Conservation (phyloP, 1,284 basidiomycete genomes). For the Puccinia novopanici region DNA sequence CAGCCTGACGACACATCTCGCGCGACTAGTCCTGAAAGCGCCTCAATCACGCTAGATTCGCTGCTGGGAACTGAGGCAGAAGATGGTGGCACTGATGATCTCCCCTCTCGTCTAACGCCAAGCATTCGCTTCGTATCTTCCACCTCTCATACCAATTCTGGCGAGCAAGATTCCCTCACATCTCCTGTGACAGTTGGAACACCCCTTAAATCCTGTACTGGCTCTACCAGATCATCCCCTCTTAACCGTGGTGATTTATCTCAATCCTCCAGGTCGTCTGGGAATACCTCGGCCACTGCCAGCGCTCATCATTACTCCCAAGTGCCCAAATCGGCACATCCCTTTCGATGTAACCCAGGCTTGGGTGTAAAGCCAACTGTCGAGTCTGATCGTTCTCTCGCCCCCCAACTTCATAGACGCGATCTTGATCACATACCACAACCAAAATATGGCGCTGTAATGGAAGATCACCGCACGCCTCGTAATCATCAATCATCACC, state of each 20-base stretch:
- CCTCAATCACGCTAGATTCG: neutral
- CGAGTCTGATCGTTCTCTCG: neutral
- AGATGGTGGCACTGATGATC: conserved; percentile 4
- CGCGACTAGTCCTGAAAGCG: neutral
- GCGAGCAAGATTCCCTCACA: neutral
- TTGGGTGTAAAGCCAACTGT: conserved; percentile 13
- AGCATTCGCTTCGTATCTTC: conserved; percentile 23
- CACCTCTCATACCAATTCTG: neutral
- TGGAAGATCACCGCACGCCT: conserved; percentile 6
- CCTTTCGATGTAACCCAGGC: neutral
- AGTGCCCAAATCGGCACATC: neutral
- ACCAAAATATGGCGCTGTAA: neutral
- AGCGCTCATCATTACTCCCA: neutral
- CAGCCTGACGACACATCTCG: neutral
- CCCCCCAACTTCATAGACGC: conserved; percentile 18
- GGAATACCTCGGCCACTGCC: neutral
- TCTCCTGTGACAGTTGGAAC: neutral
- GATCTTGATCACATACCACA: conserved; percentile 6
- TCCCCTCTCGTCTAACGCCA: neutral
- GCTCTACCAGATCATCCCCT: neutral
- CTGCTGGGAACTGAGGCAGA: neutral
- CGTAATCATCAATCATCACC: conserved; percentile 46
- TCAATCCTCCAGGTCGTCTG: conserved; percentile 10
- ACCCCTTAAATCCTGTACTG: neutral
- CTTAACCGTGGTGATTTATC: conserved; percentile 7